Evolutionary conservation across 2,329 filamentous ascomycete genomes (phyloP).

Genomic region (Penicillium griseofulvum): DNA sequence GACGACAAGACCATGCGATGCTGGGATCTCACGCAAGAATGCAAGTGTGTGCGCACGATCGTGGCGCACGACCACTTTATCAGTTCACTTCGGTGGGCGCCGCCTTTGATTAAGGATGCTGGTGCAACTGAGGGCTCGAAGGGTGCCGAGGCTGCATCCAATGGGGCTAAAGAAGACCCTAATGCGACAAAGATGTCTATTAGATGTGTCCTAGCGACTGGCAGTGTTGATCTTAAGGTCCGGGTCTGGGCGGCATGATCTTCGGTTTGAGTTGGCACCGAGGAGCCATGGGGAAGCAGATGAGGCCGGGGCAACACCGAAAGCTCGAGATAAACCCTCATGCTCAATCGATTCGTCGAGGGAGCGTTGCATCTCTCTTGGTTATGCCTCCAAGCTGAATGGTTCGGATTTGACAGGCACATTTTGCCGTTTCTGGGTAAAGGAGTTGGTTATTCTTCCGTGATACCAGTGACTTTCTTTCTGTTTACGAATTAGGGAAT

Average conservation of each 20-base stretch:
- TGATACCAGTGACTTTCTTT: constrained; percentile 27
- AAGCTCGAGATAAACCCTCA: neutral
- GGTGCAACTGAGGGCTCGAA: constrained; percentile 14
- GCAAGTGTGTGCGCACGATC: constrained; percentile 81
- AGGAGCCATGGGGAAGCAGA: neutral
- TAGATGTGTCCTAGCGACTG: constrained; percentile 81
- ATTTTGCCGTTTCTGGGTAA: constrained; percentile 21
- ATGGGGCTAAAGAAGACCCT: constrained; percentile 30
- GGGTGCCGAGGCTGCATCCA: constrained; percentile 15
- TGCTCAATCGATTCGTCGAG: constrained; percentile 3
- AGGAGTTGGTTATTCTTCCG: constrained; percentile 27
- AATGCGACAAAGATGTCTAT: constrained; percentile 52
- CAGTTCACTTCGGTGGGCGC: constrained; percentile 83
- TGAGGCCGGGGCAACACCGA: neutral
- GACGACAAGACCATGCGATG: constrained; percentile 92
- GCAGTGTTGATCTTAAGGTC: constrained; percentile 67
- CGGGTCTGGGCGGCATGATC: constrained; percentile 43
- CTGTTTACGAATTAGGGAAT: constrained; percentile 17
- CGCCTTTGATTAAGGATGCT: constrained; percentile 23
- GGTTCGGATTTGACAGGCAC: constrained; percentile 10
- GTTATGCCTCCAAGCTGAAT: constrained; percentile 5
- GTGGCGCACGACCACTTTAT: constrained; percentile 79
- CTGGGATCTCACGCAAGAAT: constrained; percentile 90
- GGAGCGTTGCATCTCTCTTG: constrained; percentile 6
- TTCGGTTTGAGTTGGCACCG: neutral